Evolutionary conservation across 768 basidiomycete species (phyloP).

Genomic region (Phanerodontia chrysosporium): DNA sequence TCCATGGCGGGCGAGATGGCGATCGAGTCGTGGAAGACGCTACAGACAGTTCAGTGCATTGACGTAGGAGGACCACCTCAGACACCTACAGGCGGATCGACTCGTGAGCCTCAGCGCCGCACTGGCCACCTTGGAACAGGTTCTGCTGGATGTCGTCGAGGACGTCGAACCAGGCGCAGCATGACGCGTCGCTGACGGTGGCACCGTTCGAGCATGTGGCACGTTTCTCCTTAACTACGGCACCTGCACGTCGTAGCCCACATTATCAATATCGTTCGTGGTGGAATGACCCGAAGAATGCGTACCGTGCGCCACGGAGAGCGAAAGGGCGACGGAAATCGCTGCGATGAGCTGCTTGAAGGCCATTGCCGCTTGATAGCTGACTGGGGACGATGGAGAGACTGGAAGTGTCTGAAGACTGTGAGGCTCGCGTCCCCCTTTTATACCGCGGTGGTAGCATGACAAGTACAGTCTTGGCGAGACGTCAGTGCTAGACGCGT

Average conservation of each 20-base stretch:
- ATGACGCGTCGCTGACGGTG: conserved; percentile 26
- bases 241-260: conserved; percentile 9
- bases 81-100: conserved; percentile 18
- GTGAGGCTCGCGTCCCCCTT: neutral
- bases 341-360: conserved; percentile 7
- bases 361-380: conserved; percentile 1
- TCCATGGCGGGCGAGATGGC: conserved; percentile 4
- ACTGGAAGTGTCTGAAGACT: neutral
- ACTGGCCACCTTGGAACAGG: conserved; percentile 25
- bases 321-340: conserved; percentile 1
- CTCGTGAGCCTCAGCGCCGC: conserved; percentile 28
- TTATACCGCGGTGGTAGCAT: neutral
- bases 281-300: neutral
- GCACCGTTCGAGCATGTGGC: conserved; percentile 30
- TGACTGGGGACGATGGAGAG: neutral
- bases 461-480: neutral
- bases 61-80: neutral
- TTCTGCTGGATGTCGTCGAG: conserved; percentile 28
- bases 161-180: conserved; percentile 29
- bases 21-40: conserved; percentile 23
- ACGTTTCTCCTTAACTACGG: conserved; percentile 13
- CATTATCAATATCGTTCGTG: neutral
- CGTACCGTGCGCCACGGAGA: neutral
- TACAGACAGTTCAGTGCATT: neutral
- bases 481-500: neutral